Base-by-base conservation (phyloP, 768 basidiomycete genomes). In the Scleroderma bovista region DNA sequence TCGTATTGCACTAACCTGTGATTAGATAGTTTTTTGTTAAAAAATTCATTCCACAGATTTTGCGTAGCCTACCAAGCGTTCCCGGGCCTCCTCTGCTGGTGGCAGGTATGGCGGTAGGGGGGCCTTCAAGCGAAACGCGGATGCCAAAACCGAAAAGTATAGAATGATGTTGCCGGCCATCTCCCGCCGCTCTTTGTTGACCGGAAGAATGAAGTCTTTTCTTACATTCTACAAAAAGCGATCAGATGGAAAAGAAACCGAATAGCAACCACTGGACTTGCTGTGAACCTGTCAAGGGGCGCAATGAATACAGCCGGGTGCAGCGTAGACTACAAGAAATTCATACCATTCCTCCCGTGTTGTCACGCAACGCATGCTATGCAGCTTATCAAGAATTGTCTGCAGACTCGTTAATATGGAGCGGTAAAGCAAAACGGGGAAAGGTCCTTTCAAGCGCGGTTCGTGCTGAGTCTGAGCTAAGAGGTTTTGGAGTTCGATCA, bases 101-200 rank as follows among this genome's bases (percentile, higher is more conserved):
- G 96, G 96, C 1, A 99, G 78, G 65, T 93, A 97, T 0, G 96
- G 93, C 0, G 96, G 93, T n/a, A 99, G 72, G 2, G 96, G 96
- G 6, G 91, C 83, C 61, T 95, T 95, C 37, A 91, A 73, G 16
- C 82, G 74, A 65, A 94, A 89, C 1, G 86, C 85, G 2, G 87
- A 80, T 3, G 89, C 81, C 26, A 94, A 74, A 0, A 79, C 81
- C 1, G 90, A 88, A 63, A 93, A 87, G 64, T 84, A 92, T 10
- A 99, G 78, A 50, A 98, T 87, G 53, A 97, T 88, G 66, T 92
- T 95, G 33, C 94, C 94, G 42, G 84, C 91, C 89, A 99, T 91
- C 63, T 96, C 94, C 3, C 87, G 82, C 19, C 95, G 77, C 59
- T 96, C 86, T 60, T 72, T 78, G 60, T 88, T 96, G 42, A 95